These are phyloP conservation scores for Naegleria fowleri DNA, from an alignment of 208 protist genomes.

Conservation along the genomic window DNA sequence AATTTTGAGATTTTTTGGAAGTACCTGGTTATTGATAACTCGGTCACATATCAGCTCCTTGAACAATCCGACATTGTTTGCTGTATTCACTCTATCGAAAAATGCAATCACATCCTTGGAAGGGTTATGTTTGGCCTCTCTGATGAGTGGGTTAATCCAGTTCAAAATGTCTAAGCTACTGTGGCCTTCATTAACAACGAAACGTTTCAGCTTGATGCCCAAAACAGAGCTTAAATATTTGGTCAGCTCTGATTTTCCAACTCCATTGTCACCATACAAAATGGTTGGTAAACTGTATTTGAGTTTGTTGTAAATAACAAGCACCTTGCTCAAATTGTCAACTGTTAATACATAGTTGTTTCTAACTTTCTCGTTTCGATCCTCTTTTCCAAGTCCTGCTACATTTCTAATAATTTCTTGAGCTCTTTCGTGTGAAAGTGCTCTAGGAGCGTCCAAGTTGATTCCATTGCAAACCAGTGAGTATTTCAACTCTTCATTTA, in stretches of 20 bases:
- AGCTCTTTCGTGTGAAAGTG: background rate
- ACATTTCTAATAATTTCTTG: slow-evolving; percentile 19
- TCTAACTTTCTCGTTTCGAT: background rate
- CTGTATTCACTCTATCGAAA: slow-evolving; percentile 64
- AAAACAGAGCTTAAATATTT: slow-evolving; percentile 31
- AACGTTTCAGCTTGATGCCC: slow-evolving; percentile 24
- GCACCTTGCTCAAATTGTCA: slow-evolving; percentile 64
- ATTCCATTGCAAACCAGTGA: background rate
- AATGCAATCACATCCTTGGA: slow-evolving; percentile 41
- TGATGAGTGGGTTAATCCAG: background rate
- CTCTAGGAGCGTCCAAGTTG: background rate
- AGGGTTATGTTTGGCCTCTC: background rate
- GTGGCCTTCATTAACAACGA: slow-evolving; percentile 47
- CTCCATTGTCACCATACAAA: slow-evolving; percentile 57
- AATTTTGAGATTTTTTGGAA: slow-evolving; percentile 33
- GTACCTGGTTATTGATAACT: background rate
- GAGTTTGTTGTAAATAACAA: slow-evolving; percentile 43
- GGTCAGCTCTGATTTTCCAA: slow-evolving; percentile 58
- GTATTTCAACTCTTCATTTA: background rate
- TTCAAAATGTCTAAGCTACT: slow-evolving; percentile 30
- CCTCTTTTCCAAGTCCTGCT: background rate
- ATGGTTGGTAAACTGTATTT: slow-evolving; percentile 47
- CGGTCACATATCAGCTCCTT: slow-evolving; percentile 49
- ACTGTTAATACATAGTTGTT: slow-evolving; percentile 51
- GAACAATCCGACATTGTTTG: slow-evolving; percentile 45